Base-by-base conservation (phyloP, 2,329 filamentous ascomycete genomes). In the Huntiella moniliformis region DNA sequence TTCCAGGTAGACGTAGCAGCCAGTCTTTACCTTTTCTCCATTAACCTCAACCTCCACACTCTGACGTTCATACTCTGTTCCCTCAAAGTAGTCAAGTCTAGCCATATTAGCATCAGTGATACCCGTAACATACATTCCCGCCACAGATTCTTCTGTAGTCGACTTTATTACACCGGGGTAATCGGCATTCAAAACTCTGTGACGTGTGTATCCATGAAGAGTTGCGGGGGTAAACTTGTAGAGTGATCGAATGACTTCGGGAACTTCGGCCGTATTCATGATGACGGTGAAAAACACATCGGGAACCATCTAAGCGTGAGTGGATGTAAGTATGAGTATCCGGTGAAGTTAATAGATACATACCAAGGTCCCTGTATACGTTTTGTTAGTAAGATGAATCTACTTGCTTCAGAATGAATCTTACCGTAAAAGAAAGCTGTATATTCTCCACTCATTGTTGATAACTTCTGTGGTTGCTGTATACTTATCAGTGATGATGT, bases 221-320 rank as follows among this genome's bases (percentile, higher is more conserved):
- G 92, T 63, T 11, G 87, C 87, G 0, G 85, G 82, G 0, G 68
- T 68, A 58, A 85, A 75, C 1, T 61, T 72, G 51, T 74, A 74
- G 33, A 88, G 64, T 40, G 73, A 58, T 46, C 63, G 56, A 34
- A 71, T 59, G 59, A 67, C 56, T 59, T 70, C 33, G 56, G 73
- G 56, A 51, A 68, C 66, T 4, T 58, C 54, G 12, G 63, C 59
- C 6, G 63, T 62, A 53, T 77, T 74, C 62, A 87, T 83, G 60
- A 83, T 83, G 38, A 94, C 86, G 32, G 81, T 80, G 63, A 82
- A 80, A 54, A 96, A 84, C 55, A 96, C 78, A 56, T 81, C 74
- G 0, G 81, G 76, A n/a, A 79, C 82, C 86, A 95, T 95, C 64
- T 66, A 22, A 40, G 5, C 6, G 1, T 11, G 28, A 13, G 5